Percentiles rank a stretch among this genome's conserved stretches.
phyloP scores from a whole-genome alignment of 768 basidiomycete genomes.

The Leccinum boreale region DNA sequence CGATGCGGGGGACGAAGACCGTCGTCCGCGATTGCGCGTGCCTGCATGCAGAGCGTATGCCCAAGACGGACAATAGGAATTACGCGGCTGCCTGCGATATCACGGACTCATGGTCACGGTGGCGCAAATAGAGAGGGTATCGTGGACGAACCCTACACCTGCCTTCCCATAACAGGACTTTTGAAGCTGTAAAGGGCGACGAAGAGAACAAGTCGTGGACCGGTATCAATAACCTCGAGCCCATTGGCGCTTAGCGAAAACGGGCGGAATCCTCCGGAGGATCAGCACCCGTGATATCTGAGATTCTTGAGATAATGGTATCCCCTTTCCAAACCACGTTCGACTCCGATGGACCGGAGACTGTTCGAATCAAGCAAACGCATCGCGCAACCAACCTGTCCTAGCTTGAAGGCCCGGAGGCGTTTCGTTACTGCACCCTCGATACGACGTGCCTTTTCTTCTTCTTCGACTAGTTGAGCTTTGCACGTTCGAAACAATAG shows the following conservation, averaged over 20 bases:
- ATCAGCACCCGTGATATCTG: neutral
- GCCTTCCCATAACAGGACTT: neutral
- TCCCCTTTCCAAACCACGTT: constrained; percentile 1
- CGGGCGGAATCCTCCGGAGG: neutral
- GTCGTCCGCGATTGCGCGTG: neutral
- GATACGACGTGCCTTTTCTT: neutral
- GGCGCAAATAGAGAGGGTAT: neutral
- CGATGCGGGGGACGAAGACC: neutral
- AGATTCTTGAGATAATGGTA: neutral
- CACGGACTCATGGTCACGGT: neutral
- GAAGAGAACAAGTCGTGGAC: neutral
- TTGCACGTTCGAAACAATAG: neutral
- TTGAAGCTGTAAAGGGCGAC: neutral
- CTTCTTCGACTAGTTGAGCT: neutral
- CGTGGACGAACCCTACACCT: neutral
- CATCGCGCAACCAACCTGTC: neutral
- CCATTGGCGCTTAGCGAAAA: neutral
- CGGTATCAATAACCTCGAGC: neutral
- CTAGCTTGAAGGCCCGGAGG: neutral
- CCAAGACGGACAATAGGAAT: neutral
- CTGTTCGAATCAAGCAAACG: constrained; percentile 1
- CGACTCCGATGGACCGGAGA: neutral
- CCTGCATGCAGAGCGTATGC: neutral
- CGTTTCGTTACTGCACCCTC: neutral
- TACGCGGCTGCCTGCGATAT: neutral